Percentiles rank a stretch among this genome's conserved stretches.
phyloP scores from a whole-genome alignment of 495 filamentous ascomycete genomes.

The Neurospora discreta region DNA sequence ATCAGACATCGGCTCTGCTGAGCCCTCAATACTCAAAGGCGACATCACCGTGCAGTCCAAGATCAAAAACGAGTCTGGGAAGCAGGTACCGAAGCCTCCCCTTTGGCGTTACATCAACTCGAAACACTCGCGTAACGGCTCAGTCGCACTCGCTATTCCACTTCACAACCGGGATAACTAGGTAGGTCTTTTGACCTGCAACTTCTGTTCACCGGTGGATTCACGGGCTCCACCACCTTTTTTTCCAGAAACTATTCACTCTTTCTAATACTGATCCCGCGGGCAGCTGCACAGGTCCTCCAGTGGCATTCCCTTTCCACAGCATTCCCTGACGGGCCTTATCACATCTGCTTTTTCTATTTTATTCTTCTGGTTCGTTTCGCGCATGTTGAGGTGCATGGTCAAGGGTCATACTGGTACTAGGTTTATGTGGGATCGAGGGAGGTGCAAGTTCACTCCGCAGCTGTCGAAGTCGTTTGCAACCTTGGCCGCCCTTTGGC shows the following conservation, averaged over 20 bases:
- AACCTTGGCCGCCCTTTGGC: neutral
- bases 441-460: neutral
- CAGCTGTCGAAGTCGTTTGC: neutral
- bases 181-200: neutral
- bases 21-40: neutral
- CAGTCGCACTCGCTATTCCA: neutral
- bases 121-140: constrained; percentile 8
- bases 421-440: neutral
- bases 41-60: neutral
- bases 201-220: neutral
- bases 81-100: constrained; percentile 1
- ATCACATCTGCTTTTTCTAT: neutral
- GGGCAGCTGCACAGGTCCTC: neutral
- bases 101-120: constrained; percentile 14
- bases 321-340: neutral
- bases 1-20: neutral
- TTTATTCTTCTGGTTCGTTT: neutral
- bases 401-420: neutral
- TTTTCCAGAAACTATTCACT: neutral
- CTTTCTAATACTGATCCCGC: neutral
- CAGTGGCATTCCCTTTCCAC: neutral
- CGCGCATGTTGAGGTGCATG: neutral
- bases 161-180: neutral
- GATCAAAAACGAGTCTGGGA: neutral
- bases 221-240: neutral